Evolutionary conservation across 2,329 filamentous ascomycete genomes (phyloP), one percentile per base, ranked within the genome.

Genomic region (Zelopaecilomyces penicillatus): DNA sequence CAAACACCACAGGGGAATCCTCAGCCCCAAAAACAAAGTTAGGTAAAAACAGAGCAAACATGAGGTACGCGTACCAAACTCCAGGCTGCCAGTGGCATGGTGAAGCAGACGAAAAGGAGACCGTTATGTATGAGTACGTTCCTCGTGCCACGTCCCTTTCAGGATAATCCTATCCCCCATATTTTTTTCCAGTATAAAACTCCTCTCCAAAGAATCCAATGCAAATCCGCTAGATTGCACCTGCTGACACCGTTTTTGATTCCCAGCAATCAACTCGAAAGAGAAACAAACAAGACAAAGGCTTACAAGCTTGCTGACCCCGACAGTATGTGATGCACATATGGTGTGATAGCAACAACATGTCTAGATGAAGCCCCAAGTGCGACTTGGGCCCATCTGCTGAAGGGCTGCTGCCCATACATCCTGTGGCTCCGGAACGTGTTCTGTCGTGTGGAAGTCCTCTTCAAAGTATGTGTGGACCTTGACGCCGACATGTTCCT

Each of bases 391-490:
- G 33, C 48, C 50, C 52, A 61, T 54, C 36, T 57, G 51, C 33
- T 53, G 43, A 49, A 65, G 57, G n/a, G 61, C 63, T 6, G 62
- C 55, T 5, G 62, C 62, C 64, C 64, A 67, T 6, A 64, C 58
- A 34, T 65, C 62, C 36, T 63, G 59, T 5, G 62, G 47, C 19
- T 68, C 65, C 5, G 57, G 55, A 4, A 59, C 64, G 44, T 70
- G 67, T 37, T 66, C 59, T 6, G 59, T 57, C 3, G 59, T 64
- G 38, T 70, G 68, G 50, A 68, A 67, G 42, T 70, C 66, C 45
- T 69, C 68, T 38, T 70, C 67, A 46, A 68, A 70, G 47, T 70
- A 70, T 3, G 65, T 58, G 8, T 63, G 52, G 6, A 69, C 52
- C 42, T 58, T 64, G 35, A 69, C 60, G 6, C 62, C 63, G 9